Evolutionary conservation across 495 filamentous ascomycete species (phyloP), one percentile per base, ranked within the genome.

Genomic region (Aspergillus kassunensis): DNA sequence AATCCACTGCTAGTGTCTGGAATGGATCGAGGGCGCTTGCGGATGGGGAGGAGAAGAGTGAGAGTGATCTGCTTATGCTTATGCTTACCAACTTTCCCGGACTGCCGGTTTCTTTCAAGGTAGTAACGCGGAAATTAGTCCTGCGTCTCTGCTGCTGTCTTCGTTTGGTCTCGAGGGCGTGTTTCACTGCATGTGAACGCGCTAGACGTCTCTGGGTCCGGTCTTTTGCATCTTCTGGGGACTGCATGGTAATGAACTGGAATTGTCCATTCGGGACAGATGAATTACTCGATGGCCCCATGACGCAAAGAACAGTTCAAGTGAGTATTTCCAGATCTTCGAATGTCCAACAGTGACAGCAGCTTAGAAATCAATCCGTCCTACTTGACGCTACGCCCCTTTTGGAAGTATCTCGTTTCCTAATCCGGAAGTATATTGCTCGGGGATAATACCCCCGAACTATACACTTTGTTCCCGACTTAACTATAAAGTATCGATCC

Each of bases 121-220:
- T 42, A 4, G 41, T 40, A 15, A 50, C 18, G n/a, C 33, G 56
- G 43, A 71, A 71, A 53, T 70, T 70, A 9, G 48, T 19, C 19
- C 59, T 50, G 34, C 51, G 52, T 12, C 63, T 45, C 56, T 62
- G 65, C 54, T 64, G 56, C 27, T 49, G 53, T 47, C 53, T 62
- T 54, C 68, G 61, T 54, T 68, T 68, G n/a, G 61, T 70, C 37
- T 56, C 59, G 7, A 71, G 51, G 7, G 54, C 68, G 12, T 49
- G 59, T 41, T 41, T 54, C 34, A 71, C 57, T 43, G 65, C 68
- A 59, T 71, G 66, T 4, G 68, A 71, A 33, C 64, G 63, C 6
- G 63, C 67, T 33, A 54, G 46, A 27, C 65, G 63, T 31, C 53
- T 59, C 44, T 44, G 44, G 34, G 11, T 46, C 30, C 24, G 48